phyloP scores from a whole-genome alignment of 176 grass and related monocot species.

The Carex myosuroides region DNA sequence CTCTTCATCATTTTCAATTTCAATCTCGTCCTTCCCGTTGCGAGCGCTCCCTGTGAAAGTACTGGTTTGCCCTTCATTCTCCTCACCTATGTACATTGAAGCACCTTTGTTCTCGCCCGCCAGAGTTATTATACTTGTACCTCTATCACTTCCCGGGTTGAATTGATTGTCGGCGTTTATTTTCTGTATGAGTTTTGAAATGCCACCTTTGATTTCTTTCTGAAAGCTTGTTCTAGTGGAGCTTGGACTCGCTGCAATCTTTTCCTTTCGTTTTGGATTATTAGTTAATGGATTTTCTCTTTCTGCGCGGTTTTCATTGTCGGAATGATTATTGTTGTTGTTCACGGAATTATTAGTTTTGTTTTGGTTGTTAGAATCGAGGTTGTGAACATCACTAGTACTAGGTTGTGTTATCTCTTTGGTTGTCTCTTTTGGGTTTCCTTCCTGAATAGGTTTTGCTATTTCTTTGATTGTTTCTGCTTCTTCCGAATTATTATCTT shows the following conservation, averaged over 20 bases:
- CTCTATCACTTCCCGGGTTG: background rate
- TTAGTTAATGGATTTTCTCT: background rate
- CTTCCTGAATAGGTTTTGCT: background rate
- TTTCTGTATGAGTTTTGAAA: conserved; percentile 38
- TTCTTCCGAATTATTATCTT: background rate
- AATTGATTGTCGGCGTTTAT: conserved; percentile 7
- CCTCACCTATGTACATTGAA: conserved; percentile 44
- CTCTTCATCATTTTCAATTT: background rate
- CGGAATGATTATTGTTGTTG: background rate
- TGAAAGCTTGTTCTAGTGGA: conserved; percentile 22
- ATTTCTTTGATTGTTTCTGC: conserved; percentile 8
- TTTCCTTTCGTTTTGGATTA: background rate
- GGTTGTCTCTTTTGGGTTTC: conserved; percentile 10
- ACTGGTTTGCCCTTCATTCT: background rate
- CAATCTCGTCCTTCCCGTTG: background rate
- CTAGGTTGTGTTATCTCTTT: conserved; percentile 6
- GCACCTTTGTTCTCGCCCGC: conserved; percentile 67
- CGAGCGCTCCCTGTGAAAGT: background rate
- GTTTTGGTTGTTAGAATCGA: background rate
- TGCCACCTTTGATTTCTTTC: conserved; percentile 46
- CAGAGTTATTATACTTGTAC: conserved; percentile 46
- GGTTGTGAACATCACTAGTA: background rate
- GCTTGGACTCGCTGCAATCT: background rate
- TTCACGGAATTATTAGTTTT: background rate
- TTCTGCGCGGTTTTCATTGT: background rate